phyloP scores from a whole-genome alignment of 306 rosid species.

The Delonix regia region DNA sequence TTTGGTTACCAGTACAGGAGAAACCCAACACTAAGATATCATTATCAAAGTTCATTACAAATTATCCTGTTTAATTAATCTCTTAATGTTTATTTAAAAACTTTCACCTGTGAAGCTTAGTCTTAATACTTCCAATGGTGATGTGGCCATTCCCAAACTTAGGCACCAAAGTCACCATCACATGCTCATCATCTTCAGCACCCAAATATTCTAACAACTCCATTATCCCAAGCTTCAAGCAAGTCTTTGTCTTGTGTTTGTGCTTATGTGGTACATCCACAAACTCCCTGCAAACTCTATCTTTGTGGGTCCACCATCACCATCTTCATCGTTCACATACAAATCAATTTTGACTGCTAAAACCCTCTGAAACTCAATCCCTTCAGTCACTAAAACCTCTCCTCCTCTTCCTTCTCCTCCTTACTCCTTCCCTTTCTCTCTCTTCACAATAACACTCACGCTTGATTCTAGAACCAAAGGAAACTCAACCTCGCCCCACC shows the following conservation, averaged over 20 bases:
- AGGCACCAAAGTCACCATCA: conserved; percentile 71
- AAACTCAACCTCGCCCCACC: conserved; percentile 17
- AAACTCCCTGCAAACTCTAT: conserved; percentile 73
- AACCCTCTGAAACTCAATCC: conserved; percentile 54
- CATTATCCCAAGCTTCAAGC: conserved; percentile 51
- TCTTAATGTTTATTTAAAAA: neutral
- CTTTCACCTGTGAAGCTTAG: conserved; percentile 27
- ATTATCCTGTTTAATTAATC: too few relatives aligned
- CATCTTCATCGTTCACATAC: conserved; percentile 64
- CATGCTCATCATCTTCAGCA: conserved; percentile 55
- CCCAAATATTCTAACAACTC: conserved; percentile 65
- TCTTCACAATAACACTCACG: conserved; percentile 45
- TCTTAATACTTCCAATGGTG: conserved; percentile 48
- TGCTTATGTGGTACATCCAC: conserved; percentile 60
- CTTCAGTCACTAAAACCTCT: conserved; percentile 58
- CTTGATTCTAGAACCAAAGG: conserved; percentile 51
- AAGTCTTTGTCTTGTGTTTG: conserved; percentile 34
- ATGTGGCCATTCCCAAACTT: conserved; percentile 45
- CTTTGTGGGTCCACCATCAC: conserved; percentile 27
- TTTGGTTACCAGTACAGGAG: too few relatives aligned
- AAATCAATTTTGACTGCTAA: conserved; percentile 63
- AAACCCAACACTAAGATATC: too few relatives aligned
- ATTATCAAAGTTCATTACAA: too few relatives aligned
- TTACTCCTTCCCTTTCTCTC: conserved; percentile 33
- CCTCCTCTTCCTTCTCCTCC: conserved; percentile 42